These are phyloP conservation scores for Phallus indusiatus DNA, from an alignment of 768 basidiomycete genomes.

Conservation along the genomic window DNA sequence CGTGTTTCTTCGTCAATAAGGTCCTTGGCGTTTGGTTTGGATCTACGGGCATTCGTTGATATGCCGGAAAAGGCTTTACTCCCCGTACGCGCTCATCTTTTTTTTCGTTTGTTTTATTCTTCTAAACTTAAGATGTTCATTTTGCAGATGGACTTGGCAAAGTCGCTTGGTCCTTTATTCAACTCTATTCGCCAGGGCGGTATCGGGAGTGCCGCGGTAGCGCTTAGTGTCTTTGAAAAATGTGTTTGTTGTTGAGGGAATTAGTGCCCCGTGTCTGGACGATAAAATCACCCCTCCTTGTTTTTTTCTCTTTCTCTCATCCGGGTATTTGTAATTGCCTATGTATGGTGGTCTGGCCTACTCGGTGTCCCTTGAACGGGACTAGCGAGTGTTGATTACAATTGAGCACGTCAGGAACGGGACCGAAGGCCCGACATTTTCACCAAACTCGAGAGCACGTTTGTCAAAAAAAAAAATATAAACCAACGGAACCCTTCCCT, in stretches of 20 bases:
- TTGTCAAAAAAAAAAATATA: neutral
- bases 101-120: neutral
- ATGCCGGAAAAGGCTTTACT: neutral
- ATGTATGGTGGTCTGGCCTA: no score
- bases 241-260: neutral
- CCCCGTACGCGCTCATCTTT: neutral
- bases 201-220: neutral
- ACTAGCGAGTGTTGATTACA: no score
- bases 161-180: neutral
- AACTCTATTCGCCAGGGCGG: neutral
- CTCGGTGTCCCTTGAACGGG: no score
- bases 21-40: neutral
- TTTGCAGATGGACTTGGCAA: neutral
- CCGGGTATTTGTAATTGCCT: neutral
- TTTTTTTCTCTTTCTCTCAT: neutral
- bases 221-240: slow-evolving; percentile 3
- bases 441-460: no score
- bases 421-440: no score
- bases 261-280: neutral
- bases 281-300: neutral
- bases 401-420: no score
- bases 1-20: neutral
- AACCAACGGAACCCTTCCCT: neutral
- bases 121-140: neutral
- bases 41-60: neutral